These are phyloP conservation scores for Phenoliferia sp. DNA, from an alignment of 1,284 basidiomycete genomes.

Conservation along the genomic window DNA sequence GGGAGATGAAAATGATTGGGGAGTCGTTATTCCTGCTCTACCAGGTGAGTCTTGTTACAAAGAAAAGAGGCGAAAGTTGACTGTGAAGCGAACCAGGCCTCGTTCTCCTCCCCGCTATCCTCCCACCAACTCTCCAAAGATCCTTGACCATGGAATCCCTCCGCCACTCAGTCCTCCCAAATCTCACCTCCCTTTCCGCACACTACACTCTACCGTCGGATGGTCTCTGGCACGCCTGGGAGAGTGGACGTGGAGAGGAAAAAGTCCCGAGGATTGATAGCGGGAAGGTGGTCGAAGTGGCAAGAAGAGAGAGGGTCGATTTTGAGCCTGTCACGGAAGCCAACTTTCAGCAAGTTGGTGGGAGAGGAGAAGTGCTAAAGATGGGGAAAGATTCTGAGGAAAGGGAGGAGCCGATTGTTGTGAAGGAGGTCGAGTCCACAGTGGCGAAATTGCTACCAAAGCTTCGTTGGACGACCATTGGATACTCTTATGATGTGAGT, in stretches of 20 bases:
- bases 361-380: neutral
- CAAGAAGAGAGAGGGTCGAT: neutral
- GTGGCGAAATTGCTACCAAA: slow-evolving; percentile 24
- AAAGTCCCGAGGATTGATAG: slow-evolving; percentile 6
- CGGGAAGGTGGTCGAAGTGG: neutral
- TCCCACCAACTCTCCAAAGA: slow-evolving; percentile 59
- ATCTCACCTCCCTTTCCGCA: slow-evolving; percentile 77
- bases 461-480: slow-evolving; percentile 86
- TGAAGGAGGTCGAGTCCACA: slow-evolving; percentile 22
- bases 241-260: slow-evolving; percentile 35
- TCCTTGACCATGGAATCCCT: slow-evolving; percentile 65
- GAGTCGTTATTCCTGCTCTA: slow-evolving; percentile 20
- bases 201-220: slow-evolving; percentile 69
- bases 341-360: neutral
- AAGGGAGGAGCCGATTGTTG: neutral
- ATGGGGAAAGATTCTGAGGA: neutral
- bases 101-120: slow-evolving; percentile 67
- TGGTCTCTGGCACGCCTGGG: slow-evolving; percentile 65
- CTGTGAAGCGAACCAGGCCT: slow-evolving; percentile 57
- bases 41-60: slow-evolving; percentile 20
- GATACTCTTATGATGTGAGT: slow-evolving; percentile 66
- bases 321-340: slow-evolving; percentile 2
- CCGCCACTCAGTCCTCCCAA: slow-evolving; percentile 62
- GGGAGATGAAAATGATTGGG: slow-evolving; percentile 9
- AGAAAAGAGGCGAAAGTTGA: neutral